These are phyloP conservation scores for Pholiota microspora DNA, from an alignment of 768 basidiomycete genomes.

Conservation along the genomic window DNA sequence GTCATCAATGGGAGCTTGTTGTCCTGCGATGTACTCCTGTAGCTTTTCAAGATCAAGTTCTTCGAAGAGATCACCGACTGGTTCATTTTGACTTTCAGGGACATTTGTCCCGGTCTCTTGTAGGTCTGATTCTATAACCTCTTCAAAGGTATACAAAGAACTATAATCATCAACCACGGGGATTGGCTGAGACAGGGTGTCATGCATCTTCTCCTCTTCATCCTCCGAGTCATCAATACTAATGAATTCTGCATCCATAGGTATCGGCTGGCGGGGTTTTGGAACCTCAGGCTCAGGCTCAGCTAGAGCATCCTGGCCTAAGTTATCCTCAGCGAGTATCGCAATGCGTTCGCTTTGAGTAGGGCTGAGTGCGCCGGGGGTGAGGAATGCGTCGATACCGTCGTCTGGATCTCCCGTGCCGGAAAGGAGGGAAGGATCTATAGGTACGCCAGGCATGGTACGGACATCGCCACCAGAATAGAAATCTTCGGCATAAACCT, in stretches of 20 bases:
- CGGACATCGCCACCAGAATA: constrained; percentile 30
- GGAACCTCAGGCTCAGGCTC: background rate
- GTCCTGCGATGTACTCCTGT: too few species aligned
- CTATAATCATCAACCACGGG: too few species aligned
- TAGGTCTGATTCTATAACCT: too few species aligned
- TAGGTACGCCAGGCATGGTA: constrained; percentile 6
- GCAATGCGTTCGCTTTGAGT: constrained; percentile 14
- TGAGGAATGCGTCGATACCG: constrained; percentile 25
- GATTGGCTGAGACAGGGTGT: too few species aligned
- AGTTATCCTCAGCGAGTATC: constrained; percentile 3
- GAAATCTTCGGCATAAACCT: constrained; percentile 35
- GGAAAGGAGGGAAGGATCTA: constrained; percentile 16
- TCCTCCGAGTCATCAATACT: constrained; percentile 22
- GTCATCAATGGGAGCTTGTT: too few species aligned
- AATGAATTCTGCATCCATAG: constrained; percentile 20
- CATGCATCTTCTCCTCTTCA: constrained; percentile 10
- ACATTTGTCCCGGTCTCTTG: background rate
- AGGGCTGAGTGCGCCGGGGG: constrained; percentile 24
- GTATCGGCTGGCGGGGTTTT: constrained; percentile 10
- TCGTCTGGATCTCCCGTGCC: constrained; percentile 16
- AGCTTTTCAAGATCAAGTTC: background rate
- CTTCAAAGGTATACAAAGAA: too few species aligned
- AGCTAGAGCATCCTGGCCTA: background rate
- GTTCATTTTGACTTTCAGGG: background rate
- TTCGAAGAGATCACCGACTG: background rate